Percentiles rank a stretch among this genome's conserved stretches.
Conservation (phyloP, 768 basidiomycete species). For the Trametes maxima region DNA sequence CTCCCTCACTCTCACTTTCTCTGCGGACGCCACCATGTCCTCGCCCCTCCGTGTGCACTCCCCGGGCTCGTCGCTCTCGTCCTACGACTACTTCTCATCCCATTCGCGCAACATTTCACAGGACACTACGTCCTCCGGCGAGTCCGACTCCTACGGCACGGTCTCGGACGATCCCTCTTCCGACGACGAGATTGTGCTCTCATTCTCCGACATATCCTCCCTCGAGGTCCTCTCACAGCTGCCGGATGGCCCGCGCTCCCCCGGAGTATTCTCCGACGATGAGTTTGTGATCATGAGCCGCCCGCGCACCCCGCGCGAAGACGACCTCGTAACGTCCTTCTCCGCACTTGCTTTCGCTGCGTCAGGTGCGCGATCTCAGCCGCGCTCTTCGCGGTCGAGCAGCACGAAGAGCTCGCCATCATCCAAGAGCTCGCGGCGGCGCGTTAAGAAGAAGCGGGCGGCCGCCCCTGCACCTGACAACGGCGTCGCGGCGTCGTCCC, state of each 20-base stretch:
- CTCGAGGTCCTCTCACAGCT: conserved; percentile 26
- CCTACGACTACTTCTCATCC: conserved; percentile 37
- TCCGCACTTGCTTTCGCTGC: conserved; percentile 21
- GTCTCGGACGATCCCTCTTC: conserved; percentile 29
- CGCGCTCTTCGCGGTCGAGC: neutral
- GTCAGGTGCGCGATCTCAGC: conserved; percentile 1
- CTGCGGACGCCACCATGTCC: conserved; percentile 10
- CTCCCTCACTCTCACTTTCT: neutral
- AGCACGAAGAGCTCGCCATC: conserved; percentile 6
- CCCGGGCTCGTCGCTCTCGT: conserved; percentile 30
- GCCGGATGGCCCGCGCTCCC: conserved; percentile 25
- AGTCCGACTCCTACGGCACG: conserved; percentile 29
- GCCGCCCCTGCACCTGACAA: conserved; percentile 9
- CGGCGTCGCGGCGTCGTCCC: neutral
- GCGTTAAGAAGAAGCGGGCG: conserved; percentile 12
- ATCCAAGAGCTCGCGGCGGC: conserved; percentile 3
- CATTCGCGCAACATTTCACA: conserved; percentile 15
- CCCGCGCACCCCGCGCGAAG: conserved; percentile 31
- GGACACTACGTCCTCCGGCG: conserved; percentile 8
- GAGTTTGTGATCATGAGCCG: conserved; percentile 54
- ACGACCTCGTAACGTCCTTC: conserved; percentile 23
- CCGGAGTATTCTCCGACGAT: conserved; percentile 43
- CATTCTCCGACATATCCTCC: conserved; percentile 39
- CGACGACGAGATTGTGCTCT: conserved; percentile 63
- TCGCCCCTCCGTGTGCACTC: conserved; percentile 29